These are phyloP conservation scores for Dactylonectria macrodidyma DNA, from an alignment of 2,329 filamentous ascomycete genomes.

Conservation along the genomic window DNA sequence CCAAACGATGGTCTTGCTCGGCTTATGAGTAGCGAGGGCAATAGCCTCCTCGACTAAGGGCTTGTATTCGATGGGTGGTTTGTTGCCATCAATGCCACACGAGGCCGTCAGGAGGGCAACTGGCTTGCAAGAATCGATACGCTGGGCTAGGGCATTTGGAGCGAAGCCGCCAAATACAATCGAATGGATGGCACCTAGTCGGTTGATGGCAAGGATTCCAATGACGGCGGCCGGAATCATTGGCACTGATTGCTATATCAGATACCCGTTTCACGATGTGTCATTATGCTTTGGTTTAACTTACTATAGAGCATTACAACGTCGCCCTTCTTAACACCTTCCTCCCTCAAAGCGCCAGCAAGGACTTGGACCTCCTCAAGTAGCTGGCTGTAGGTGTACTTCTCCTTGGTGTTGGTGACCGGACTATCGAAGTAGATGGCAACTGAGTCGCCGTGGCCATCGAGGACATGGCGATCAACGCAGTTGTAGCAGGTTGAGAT, in stretches of 20 bases:
- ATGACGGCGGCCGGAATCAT: slow-evolving; percentile 95
- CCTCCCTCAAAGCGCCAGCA: slow-evolving; percentile 85
- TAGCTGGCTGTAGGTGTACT: slow-evolving; percentile 81
- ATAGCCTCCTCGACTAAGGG: slow-evolving; percentile 84
- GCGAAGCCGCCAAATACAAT: slow-evolving; percentile 97
- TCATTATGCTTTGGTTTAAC: slow-evolving; percentile 46
- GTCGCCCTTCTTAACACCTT: slow-evolving; percentile 87
- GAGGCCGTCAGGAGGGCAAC: slow-evolving; percentile 87
- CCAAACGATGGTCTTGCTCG: slow-evolving; percentile 83
- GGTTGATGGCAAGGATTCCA: slow-evolving; percentile 84
- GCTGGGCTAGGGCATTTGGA: slow-evolving; percentile 83
- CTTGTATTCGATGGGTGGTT: slow-evolving; percentile 84
- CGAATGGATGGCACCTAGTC: slow-evolving; percentile 89
- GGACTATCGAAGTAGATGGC: slow-evolving; percentile 93
- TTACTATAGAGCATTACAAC: slow-evolving; percentile 91
- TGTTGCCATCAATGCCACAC: slow-evolving; percentile 90
- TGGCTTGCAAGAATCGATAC: slow-evolving; percentile 87
- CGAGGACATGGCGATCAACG: slow-evolving; percentile 87
- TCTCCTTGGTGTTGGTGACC: slow-evolving; percentile 80
- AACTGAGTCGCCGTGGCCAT: slow-evolving; percentile 79
- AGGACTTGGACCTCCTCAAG: slow-evolving; percentile 85
- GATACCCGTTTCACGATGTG: not conserved
- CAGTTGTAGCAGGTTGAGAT: slow-evolving; percentile 95
- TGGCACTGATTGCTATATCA: slow-evolving; percentile 74
- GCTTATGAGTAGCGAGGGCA: slow-evolving; percentile 77